A percentile compares a stretch with the other conserved stretches of the same genome.
phyloP scores from a whole-genome alignment of 495 filamentous ascomycete species.

The Astrocystis sublimbata region DNA sequence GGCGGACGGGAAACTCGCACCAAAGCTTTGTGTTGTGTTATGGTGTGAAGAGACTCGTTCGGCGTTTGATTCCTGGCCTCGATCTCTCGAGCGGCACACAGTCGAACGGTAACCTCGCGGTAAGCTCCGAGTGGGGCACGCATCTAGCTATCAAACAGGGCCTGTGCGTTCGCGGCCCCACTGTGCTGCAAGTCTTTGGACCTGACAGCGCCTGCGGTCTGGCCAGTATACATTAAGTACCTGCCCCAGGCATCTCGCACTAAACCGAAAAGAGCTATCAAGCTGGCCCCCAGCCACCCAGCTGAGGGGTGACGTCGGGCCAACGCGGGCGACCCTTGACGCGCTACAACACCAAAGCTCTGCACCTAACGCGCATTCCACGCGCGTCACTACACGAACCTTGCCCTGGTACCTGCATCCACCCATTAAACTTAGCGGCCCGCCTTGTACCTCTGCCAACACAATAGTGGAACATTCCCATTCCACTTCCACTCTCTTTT shows the following conservation, averaged over 20 bases:
- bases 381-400: constrained; percentile 14
- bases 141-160: not conserved
- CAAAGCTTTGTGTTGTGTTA: not conserved
- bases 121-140: constrained; percentile 5
- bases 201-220: too few species aligned
- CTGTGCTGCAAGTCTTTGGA: too few species aligned
- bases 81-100: constrained; percentile 1
- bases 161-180: constrained; percentile 12
- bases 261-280: too few species aligned
- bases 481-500: not conserved
- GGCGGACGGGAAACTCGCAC: constrained; percentile 5
- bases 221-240: not conserved
- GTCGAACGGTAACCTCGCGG: not conserved
- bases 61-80: not conserved
- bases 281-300: not conserved
- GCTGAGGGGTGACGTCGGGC: not conserved
- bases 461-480: constrained; percentile 11
- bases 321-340: constrained; percentile 11
- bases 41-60: constrained; percentile 10
- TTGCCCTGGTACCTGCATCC: constrained; percentile 15
- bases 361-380: constrained; percentile 7
- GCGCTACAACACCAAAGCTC: constrained; percentile 7
- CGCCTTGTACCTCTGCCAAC: constrained; percentile 16
- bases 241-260: not conserved
- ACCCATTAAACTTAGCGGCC: constrained; percentile 17